A percentile compares a stretch with the other conserved stretches of the same genome.
Evolutionary conservation across 768 basidiomycete species (phyloP).

Genomic region (Mycena rosella): DNA sequence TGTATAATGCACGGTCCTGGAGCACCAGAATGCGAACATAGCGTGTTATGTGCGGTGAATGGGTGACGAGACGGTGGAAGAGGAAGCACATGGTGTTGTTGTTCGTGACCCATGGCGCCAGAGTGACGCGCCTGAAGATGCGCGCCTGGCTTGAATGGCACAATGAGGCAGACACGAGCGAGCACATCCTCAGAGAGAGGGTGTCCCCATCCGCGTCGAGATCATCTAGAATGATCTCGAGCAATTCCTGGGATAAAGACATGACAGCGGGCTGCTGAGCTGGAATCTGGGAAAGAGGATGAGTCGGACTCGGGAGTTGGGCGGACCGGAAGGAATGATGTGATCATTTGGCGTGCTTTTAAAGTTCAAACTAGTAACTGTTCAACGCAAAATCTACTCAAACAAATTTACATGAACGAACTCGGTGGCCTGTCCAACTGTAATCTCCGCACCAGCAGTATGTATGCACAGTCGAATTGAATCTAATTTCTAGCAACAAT

Average conservation of each 20-base stretch:
- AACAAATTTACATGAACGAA: too few relatives aligned
- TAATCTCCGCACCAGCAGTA: too few relatives aligned
- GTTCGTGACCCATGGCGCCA: background rate
- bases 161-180: background rate
- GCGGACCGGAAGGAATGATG: too few relatives aligned
- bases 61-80: background rate
- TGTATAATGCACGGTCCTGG: background rate
- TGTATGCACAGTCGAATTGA: too few relatives aligned
- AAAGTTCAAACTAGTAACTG: too few relatives aligned
- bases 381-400: too few relatives aligned
- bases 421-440: too few relatives aligned
- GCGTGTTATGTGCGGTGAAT: background rate
- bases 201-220: background rate
- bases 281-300: too few relatives aligned
- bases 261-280: too few relatives aligned
- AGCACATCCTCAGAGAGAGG: background rate
- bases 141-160: background rate
- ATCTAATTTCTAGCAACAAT: too few relatives aligned
- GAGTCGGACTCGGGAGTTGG: too few relatives aligned
- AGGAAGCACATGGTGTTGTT: background rate
- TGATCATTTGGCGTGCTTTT: too few relatives aligned
- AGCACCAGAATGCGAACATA: conserved; percentile 12
- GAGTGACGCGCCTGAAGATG: background rate
- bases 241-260: conserved; percentile 10
- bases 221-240: background rate